Evolutionary conservation across 208 protist species (phyloP), one percentile per base, ranked within the genome.

Genomic region (Crithidia fasciculata): DNA sequence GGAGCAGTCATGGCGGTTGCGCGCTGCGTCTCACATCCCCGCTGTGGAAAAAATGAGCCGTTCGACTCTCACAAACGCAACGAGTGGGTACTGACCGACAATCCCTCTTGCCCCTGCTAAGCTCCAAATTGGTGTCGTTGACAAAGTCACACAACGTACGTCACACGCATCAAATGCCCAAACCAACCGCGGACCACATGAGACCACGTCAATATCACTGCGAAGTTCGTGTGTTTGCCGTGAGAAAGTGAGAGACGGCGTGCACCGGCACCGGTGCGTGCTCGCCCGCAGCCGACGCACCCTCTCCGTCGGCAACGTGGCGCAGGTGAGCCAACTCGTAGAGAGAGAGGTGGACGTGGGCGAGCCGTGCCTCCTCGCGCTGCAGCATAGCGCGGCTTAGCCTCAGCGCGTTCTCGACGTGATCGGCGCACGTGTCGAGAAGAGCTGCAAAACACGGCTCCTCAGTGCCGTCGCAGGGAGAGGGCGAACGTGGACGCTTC

Each of bases 281-380:
- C 5, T 28, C 37, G 3, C 2, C 0, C 3, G 8, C 41, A n/a
- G 40, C 16, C 10, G 39, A 44, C 39, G 60, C 16, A 7, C 0
- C 47, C 36, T 65, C 74, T 8, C 49, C 54, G 16, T 76, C 58
- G 2, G 76, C 66, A 5, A 73, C 43, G 4, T 62, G 43, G 6
- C 86, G 80, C 53, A 92, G 52, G 12, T 73, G 70, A 6, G 86
- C 80, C 15, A 91, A 68, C 54, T 92, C 89, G 64, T 91, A 90
- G 16, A 94, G 57, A 9, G 79, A 76, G 19, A 89, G 63, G 41
- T 87, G 80, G 8, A 82, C 86, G 69, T 94, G 89, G 12, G 36
- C 62, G 43, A 87, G 60, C n/a, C 82, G 84, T 4, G 43, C 64
- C 39, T 72, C 62, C 75, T 94, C 89, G 19, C 86, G 86, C 28